These are phyloP conservation scores for Warburgia ugandensis DNA, from an alignment of 164 flowering plant species.

Conservation along the genomic window DNA sequence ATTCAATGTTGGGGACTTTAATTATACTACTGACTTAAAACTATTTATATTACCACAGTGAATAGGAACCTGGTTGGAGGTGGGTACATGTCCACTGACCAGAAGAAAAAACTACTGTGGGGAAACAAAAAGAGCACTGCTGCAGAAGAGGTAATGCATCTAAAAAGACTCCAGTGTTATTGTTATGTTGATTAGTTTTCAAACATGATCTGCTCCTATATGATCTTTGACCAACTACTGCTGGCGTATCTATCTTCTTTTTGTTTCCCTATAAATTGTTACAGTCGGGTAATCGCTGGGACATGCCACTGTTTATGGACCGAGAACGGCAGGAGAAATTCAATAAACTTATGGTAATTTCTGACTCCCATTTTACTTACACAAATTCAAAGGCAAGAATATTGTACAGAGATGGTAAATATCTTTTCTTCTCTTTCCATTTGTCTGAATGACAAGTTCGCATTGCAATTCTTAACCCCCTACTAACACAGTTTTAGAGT, in stretches of 20 bases:
- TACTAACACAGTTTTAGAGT: slow-evolving; percentile 91
- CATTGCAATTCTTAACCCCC: slow-evolving; percentile 22
- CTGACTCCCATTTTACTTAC: slow-evolving; percentile 2
- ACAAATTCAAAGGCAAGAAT: too few relatives aligned
- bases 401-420: too few relatives aligned
- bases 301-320: slow-evolving; percentile 55
- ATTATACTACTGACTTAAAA: too few relatives aligned
- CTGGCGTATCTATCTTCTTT: slow-evolving; percentile 5
- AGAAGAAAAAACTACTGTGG: slow-evolving; percentile 95
- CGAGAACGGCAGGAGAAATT: slow-evolving; percentile 92
- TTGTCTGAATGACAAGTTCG: background rate
- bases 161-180: too few relatives aligned
- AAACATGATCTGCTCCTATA: too few relatives aligned
- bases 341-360: slow-evolving; percentile 96
- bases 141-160: slow-evolving; percentile 91
- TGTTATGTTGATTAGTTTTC: too few relatives aligned
- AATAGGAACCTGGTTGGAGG: slow-evolving; percentile 73
- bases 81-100: slow-evolving; percentile 78
- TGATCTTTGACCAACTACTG: too few relatives aligned
- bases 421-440: background rate
- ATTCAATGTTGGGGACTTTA: too few relatives aligned
- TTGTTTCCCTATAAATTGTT: background rate
- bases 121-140: slow-evolving; percentile 70
- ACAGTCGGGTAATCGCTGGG: slow-evolving; percentile 74
- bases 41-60: too few relatives aligned